Base-by-base conservation (phyloP, 805 yeast species). In the Wickerhamiella azymoides region DNA sequence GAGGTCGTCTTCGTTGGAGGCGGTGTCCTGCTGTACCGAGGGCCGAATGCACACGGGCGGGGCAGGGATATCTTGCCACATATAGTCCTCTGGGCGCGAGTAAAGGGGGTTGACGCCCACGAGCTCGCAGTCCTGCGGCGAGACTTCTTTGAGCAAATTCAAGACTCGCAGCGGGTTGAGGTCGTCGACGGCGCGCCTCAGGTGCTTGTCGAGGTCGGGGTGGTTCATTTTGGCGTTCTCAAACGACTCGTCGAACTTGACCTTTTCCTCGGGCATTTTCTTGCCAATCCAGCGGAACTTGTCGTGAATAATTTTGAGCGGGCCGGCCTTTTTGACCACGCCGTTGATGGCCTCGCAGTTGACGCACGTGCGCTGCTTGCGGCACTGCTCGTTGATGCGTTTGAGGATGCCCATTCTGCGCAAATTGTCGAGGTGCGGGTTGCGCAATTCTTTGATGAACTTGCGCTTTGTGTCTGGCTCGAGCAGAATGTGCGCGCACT, bases 11-110 rank as follows among this genome's bases (percentile, higher is more conserved):
- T 92, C 99, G 64, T 92, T 92, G 16, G 93, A 80, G 27, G 94
- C 92, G 5, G 80, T 74, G 53, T 83, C 93, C 60, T 84, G 86
- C 88, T 84, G 85, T 26, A 92, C 97, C 4, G 97, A 88, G 2
- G 99, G 99, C 54, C 99, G 76, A 47, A 92, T 92, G 71, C 98
- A 92, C 16, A 93, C 96, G 0, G 99, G 99, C 1, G 99, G 98
- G 0, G 97, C 97, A 0, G 98, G 98, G 46, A 92, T 72, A 60
- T 88, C 92, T 59, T 94, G 76, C 99, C 98, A 92, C 35, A 92
- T 76, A 62, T 88, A 92, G 72, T 82, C 84, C 64, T 89, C 97
- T 5, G 97, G 98, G 53, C 96, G 73, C 40, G 96, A 96, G 54
- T 77, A 74, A 3, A 84, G 73, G 1, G 96, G 76, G 57, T 92